phyloP scores from a whole-genome alignment of 352 stramenopile species.

The Pythium sukuiense region DNA sequence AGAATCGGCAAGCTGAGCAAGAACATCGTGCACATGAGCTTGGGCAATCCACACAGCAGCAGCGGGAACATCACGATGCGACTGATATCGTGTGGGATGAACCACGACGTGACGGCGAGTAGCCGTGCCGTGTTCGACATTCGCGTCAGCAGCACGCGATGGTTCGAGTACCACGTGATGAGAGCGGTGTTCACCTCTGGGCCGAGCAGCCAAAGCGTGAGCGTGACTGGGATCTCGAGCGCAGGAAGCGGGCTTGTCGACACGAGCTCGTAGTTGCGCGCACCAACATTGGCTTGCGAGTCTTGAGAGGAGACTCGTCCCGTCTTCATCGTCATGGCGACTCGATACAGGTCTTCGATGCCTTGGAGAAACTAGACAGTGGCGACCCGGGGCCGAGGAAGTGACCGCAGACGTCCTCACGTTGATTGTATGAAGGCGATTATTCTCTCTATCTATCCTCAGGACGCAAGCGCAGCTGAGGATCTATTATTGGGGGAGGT shows the following conservation, averaged over 20 bases:
- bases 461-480: background rate
- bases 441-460: background rate
- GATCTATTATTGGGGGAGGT: background rate
- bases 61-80: constrained; percentile 6
- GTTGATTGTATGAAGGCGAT: background rate
- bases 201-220: constrained; percentile 11
- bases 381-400: no score
- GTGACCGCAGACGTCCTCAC: no score
- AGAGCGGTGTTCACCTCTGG: constrained; percentile 5
- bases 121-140: constrained; percentile 13
- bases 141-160: constrained; percentile 7
- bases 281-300: background rate
- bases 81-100: constrained; percentile 7
- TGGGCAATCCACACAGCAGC: constrained; percentile 7
- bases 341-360: background rate
- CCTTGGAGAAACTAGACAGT: no score
- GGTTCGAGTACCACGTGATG: constrained; percentile 2
- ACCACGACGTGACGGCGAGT: constrained; percentile 20
- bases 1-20: constrained; percentile 19
- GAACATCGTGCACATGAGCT: constrained; percentile 10
- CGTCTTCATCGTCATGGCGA: background rate
- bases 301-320: background rate
- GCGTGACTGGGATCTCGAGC: constrained; percentile 17
- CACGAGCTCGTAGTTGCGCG: constrained; percentile 15
- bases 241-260: constrained; percentile 12